phyloP scores from a whole-genome alignment of 1,139 yeast genomes.

The Pichia sp. region DNA sequence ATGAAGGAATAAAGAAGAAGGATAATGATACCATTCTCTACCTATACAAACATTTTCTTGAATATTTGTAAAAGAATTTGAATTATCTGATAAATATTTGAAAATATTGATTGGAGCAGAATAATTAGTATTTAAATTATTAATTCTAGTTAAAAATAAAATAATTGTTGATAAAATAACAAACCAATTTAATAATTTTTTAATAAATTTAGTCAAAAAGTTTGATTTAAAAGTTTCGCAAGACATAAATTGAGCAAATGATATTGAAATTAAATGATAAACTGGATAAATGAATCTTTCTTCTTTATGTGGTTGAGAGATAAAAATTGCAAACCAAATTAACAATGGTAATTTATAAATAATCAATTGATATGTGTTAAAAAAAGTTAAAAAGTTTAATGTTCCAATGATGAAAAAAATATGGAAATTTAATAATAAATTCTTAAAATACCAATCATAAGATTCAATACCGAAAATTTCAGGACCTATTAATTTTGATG shows the following conservation, averaged over 20 bases:
- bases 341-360: constrained; percentile 37
- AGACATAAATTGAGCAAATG: constrained; percentile 49
- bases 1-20: constrained; percentile 72
- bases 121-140: constrained; percentile 51
- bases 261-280: constrained; percentile 60
- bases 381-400: constrained; percentile 14
- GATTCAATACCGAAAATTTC: constrained; percentile 89
- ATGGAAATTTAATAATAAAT: constrained; percentile 71
- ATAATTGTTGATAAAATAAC: constrained; percentile 2
- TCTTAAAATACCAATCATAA: constrained; percentile 63
- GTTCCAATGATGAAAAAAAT: constrained; percentile 43
- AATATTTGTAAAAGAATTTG: constrained; percentile 1
- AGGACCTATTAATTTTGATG: constrained; percentile 71
- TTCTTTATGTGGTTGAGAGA: constrained; percentile 83
- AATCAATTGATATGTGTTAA: constrained; percentile 23
- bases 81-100: constrained; percentile 25
- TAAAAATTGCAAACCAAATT: constrained; percentile 65
- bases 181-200: constrained; percentile 9
- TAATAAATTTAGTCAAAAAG: constrained; percentile 5
- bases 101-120: constrained; percentile 53
- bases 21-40: constrained; percentile 92
- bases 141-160: constrained; percentile 27
- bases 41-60: constrained; percentile 69
- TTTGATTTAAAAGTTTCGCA: constrained; percentile 12
- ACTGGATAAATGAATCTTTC: constrained; percentile 86